Evolutionary conservation across 2,329 filamentous ascomycete species (phyloP).

Genomic region (Verticillium dahliae): DNA sequence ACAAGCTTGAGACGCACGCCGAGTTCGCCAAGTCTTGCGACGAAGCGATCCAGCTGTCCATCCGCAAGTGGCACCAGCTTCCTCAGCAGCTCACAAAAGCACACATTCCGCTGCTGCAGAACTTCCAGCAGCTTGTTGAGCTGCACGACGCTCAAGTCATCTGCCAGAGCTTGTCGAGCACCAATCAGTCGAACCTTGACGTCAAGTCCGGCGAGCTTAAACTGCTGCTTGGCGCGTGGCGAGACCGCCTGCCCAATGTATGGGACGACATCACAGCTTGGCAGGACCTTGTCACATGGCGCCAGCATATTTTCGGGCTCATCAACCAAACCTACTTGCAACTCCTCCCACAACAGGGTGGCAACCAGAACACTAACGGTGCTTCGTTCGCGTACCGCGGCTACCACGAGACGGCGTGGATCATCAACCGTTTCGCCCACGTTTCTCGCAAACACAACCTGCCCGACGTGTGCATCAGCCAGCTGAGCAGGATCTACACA

Average conservation of each 20-base stretch:
- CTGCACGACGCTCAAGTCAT: constrained; percentile 97
- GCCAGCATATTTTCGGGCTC: constrained; percentile 95
- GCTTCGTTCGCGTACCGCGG: constrained; percentile 95
- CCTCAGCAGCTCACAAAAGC: constrained; percentile 89
- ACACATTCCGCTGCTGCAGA: constrained; percentile 89
- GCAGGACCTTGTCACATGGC: constrained; percentile 99
- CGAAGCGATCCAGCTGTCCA: constrained; percentile 93
- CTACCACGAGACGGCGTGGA: constrained; percentile 99
- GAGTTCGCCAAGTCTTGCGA: constrained; percentile 91
- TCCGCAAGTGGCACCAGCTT: constrained; percentile 98
- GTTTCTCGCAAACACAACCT: constrained; percentile 96
- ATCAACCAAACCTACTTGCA: constrained; percentile 93
- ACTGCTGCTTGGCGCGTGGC: constrained; percentile 87
- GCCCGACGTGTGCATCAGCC: constrained; percentile 93
- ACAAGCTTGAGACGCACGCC: constrained; percentile 69
- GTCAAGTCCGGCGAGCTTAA: constrained; percentile 95
- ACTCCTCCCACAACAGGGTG: constrained; percentile 69
- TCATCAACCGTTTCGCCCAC: constrained; percentile 97
- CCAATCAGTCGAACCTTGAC: constrained; percentile 79
- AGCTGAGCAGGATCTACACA: constrained; percentile 96
- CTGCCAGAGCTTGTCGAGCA: constrained; percentile 81
- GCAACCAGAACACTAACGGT: constrained; percentile 66
- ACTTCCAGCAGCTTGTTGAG: constrained; percentile 97
- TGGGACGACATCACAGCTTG: constrained; percentile 99
- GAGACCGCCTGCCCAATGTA: constrained; percentile 89